These are phyloP conservation scores for Thuidium tamariscinum DNA, from an alignment of 225 moss, liverwort and hornwort species.

Conservation along the genomic window DNA sequence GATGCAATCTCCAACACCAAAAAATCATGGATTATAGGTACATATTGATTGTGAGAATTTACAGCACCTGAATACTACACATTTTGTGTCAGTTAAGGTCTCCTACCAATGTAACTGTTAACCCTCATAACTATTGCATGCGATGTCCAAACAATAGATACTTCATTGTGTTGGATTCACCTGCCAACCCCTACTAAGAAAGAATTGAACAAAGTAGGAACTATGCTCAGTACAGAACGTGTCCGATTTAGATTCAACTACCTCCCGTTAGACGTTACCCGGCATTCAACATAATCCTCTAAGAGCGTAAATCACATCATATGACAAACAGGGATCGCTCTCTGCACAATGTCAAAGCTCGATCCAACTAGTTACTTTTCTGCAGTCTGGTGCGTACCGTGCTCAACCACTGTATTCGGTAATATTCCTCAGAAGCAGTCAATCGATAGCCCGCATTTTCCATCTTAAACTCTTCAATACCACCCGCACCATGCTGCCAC, in stretches of 20 bases:
- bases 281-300: neutral
- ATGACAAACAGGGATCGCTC: neutral
- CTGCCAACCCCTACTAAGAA: neutral
- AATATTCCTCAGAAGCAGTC: slow-evolving; percentile 61
- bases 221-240: neutral
- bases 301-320: neutral
- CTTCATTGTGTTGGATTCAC: neutral
- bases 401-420: slow-evolving; percentile 58
- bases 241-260: neutral
- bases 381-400: slow-evolving; percentile 13
- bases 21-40: neutral
- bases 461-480: slow-evolving; percentile 56
- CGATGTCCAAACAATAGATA: neutral
- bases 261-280: neutral
- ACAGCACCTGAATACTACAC: neutral
- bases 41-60: neutral
- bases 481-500: slow-evolving; percentile 49
- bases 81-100: neutral
- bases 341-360: neutral
- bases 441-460: slow-evolving; percentile 56
- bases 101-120: neutral
- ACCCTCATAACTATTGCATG: neutral
- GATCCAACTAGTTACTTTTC: neutral
- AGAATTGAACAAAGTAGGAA: neutral
- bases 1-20: neutral